Base-by-base conservation (phyloP, 2,329 filamentous ascomycete species). In the Chaetomiaceae sp. region DNA sequence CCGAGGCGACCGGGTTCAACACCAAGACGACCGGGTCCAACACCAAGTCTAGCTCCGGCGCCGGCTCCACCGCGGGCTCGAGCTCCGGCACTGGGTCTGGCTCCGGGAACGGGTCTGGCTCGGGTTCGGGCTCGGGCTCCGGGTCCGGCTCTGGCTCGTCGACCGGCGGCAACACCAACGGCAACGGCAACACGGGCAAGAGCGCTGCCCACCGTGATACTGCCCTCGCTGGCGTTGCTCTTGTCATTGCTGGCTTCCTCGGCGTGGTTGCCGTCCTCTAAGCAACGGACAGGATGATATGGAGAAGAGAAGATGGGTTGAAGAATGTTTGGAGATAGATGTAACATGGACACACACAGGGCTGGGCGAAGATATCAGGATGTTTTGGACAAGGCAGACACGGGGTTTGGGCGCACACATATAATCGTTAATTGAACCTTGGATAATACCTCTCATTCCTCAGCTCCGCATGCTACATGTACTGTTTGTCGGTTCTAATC, bases 201-300 rank as follows among this genome's bases (percentile, higher is more conserved):
- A 59, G 55, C 40, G 59, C 53, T 2, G 59, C 51, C 16, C 46
- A 56, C 17, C 59, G 62, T 10, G 56, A 60, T 45, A 63, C 60
- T n/a, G 61, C 57, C 25, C 49, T 62, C 23, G 53, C 56, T 7
- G 60, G 50, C 6, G 56, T 51, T 20, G 61, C 48, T 3, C 44
- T 58, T 14, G 60, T 55, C 14, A 48, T 55, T 3, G 62, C 63
- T 3, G 69, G 58, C 5, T 55, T 65, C 34, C 25, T 64, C 9
- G 62, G 58, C 14, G 60, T 54, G 37, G 59, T 60, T 34, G 60
- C 60, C 52, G 55, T 54, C 9, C 48, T 64, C 33, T 65, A 56
- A 59, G 23, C 6, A 27, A 27, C 6, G 25, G 25, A 27, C 33
- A 16, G 37, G 42, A 4, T 27, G 25, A 27, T 27, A 27, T 27